Evolutionary conservation across 129 eudicot species (phyloP), one percentile per base, ranked within the genome.

Genomic region (Flaveria trinervia): DNA sequence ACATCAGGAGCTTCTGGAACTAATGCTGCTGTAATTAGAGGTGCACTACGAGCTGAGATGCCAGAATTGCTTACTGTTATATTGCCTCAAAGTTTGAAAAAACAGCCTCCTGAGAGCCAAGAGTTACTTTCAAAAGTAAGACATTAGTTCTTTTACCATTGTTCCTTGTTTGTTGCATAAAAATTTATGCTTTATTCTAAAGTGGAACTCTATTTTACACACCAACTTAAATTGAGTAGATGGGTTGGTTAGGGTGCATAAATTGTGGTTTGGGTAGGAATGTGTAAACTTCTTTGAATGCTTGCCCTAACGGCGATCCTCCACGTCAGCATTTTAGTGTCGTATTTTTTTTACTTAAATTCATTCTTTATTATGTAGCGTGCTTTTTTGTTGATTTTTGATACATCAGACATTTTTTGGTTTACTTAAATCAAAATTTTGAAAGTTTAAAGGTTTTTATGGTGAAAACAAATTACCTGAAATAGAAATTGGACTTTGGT

Each of bases 1-100:
- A 91, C 99, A 28, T 95, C 99, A 51, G 99, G 99, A 79, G 97
- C 99, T 73, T 86, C 99, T 46, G 99, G 99, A 6, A 95, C 97
- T 71, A 95, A 95, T 82, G 93, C 99, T 39, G 99, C 99, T 72
- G 99, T 95, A 22, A 95, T 95, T 26, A 89, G 97, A 88, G 99
- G 99, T 80, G 99, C 99, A 43, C 81, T 95, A 77, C 88, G 99
- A 84, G 99, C 99, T 44, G 99, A 94, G 80, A 84, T 77, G 77
- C 99, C 97, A 23, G 99, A 94, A 68, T 76, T 89, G 73, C 97
- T 94, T 48, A 94, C 99, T 67, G 99, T 95, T 26, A 95, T 95
- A 73, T 83, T 95, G 83, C 99, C 99, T 61, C 99, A 95, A 84
- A 95, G 99, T 85, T 83, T 95, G 85, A 80, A 89, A 82, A 91